Evolutionary conservation across 108 stramenopile genomes (phyloP).

Genomic region (Skeletonema grethae): DNA sequence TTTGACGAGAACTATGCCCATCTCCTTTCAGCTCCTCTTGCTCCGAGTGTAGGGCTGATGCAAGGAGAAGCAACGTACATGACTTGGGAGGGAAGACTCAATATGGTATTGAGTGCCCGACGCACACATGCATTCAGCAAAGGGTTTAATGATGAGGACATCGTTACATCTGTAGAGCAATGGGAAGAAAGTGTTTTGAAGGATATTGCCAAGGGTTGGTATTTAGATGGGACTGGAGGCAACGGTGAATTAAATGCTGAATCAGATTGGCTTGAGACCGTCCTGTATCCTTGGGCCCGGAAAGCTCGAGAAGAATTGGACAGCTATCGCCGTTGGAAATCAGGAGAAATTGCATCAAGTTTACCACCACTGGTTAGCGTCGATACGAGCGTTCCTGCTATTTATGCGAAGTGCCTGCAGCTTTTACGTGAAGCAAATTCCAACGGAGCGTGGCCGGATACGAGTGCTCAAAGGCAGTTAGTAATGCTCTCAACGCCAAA

Average conservation of each 20-base stretch:
- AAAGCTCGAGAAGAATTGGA: conserved; percentile 58
- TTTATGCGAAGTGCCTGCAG: conserved; percentile 60
- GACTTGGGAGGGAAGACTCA: conserved; percentile 70
- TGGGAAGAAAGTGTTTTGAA: conserved; percentile 60
- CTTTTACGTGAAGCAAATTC: conserved; percentile 62
- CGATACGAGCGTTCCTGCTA: conserved; percentile 56
- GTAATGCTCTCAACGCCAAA: conserved; percentile 72
- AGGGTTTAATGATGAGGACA: conserved; percentile 64
- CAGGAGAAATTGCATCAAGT: conserved; percentile 4
- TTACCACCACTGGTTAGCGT: conserved; percentile 42
- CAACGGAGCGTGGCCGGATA: conserved; percentile 74
- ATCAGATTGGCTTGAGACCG: conserved; percentile 56
- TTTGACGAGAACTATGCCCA: conserved; percentile 82
- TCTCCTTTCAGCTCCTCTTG: conserved; percentile 73
- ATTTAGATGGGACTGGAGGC: conserved; percentile 46
- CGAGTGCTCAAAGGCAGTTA: conserved; percentile 74
- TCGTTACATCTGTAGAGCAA: conserved; percentile 49
- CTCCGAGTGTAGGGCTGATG: conserved; percentile 55
- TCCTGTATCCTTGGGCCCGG: conserved; percentile 72
- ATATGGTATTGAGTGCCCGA: conserved; percentile 64
- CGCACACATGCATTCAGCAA: conserved; percentile 44
- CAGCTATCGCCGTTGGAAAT: conserved; percentile 75
- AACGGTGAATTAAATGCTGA: conserved; percentile 58
- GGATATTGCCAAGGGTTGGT: conserved; percentile 58
- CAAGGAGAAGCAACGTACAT: conserved; percentile 66